Evolutionary conservation across 2,329 filamentous ascomycete genomes (phyloP), one percentile per base, ranked within the genome.

Genomic region (Venturia nashicola): DNA sequence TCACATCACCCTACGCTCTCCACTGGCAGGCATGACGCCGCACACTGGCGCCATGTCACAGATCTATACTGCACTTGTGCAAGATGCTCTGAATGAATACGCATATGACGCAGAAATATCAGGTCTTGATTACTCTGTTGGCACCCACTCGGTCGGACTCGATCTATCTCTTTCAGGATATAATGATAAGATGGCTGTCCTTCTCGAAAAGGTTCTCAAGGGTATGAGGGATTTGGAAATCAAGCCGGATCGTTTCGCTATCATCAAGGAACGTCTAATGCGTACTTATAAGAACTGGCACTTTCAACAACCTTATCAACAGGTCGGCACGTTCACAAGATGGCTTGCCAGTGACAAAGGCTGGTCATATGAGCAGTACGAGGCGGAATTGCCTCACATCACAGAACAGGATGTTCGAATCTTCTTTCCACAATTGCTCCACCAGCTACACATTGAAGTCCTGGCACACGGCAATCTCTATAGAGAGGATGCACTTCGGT

Each of bases 81-180:
- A 89, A 63, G 94, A 99, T 75, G 90, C 90, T 1, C 76, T 99
- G 34, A 89, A 90, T 63, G 92, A 97, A 73, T 97, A 96, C 74
- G 90, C 92, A 0, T 99, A 99, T 71, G 93, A 97, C 74, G 94
- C 94, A 0, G 92, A 97, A 71, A 83, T 99, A 65, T 91, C 94
- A 8, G 94, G 94, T 0, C 76, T 99, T 55, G 84, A 89, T 66
- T 97, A 97, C 72, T 85, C 83, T 46, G 83, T 97, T n/a, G 80
- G 80, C 4, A 82, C 88, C 34, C 88, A 90, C 70, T 81, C 83
- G 4, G 83, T 86, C 40, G 92, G 92, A 0, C 73, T 97, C 39
- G 86, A 89, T 65, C 78, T 97, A 48, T 86, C 88, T 16, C 83
- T 97, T 3, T 87, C 86, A 36, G 94, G 94, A 0, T 99, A 97